Conservation (phyloP, 1,284 basidiomycete species). For the Sphaerobolus stellatus region DNA sequence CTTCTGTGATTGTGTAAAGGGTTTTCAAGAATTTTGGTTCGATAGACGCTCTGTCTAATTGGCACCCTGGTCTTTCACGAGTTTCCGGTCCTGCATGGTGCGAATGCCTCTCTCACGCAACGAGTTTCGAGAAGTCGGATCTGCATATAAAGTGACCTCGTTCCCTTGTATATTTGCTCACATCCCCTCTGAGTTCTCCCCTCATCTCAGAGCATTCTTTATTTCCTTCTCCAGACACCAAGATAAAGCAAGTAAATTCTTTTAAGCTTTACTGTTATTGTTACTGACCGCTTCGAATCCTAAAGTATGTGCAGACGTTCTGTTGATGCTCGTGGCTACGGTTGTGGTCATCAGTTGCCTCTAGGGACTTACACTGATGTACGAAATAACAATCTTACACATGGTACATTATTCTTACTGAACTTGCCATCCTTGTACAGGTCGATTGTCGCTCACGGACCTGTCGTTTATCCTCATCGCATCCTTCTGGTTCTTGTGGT, state of each 20-base stretch:
- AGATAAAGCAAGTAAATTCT: not conserved
- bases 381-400: not conserved
- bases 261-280: no score
- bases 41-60: no score
- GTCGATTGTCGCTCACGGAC: conserved; percentile 3
- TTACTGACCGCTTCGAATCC: not conserved
- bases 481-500: conserved; percentile 1
- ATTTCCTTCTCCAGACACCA: not conserved
- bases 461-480: conserved; percentile 4
- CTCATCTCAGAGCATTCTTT: not conserved
- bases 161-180: not conserved
- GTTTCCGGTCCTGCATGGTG: no score
- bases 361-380: not conserved
- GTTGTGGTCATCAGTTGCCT: conserved; percentile 9
- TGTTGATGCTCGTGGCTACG: not conserved
- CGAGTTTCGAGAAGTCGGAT: not conserved
- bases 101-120: conserved; percentile 5
- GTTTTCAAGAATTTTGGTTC: no score
- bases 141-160: conserved; percentile 2
- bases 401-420: not conserved
- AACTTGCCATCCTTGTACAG: not conserved
- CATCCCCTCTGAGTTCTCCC: no score
- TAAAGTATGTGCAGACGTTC: conserved; percentile 8
- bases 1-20: no score
- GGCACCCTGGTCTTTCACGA: no score